phyloP scores from a whole-genome alignment of 345 rosid species.

The Pseudoturritis turrita region DNA sequence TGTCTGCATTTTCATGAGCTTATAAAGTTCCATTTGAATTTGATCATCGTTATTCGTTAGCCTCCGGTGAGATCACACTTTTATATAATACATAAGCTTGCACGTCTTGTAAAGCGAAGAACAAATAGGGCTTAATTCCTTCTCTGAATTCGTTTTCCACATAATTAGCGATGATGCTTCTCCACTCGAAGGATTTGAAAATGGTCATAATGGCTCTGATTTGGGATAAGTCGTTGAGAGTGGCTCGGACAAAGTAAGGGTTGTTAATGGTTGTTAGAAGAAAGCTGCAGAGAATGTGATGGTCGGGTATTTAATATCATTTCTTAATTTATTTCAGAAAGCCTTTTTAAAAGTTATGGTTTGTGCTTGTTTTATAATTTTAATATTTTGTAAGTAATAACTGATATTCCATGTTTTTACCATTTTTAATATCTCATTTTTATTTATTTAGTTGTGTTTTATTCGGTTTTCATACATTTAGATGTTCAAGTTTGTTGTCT shows the following conservation, averaged over 20 bases:
- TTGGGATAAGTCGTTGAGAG: conserved; percentile 40
- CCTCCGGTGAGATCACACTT: conserved; percentile 31
- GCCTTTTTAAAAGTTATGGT: no score
- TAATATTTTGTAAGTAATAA: no score
- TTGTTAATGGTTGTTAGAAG: conserved; percentile 23
- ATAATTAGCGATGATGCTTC: conserved; percentile 34
- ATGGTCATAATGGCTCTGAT: conserved; percentile 39
- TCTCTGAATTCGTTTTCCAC: conserved; percentile 38
- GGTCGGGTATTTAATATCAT: no score
- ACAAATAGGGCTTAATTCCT: conserved; percentile 38
- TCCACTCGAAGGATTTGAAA: conserved; percentile 43
- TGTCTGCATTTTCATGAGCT: conserved; percentile 49
- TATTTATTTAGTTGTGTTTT: no score
- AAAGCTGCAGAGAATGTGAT: conserved; percentile 44
- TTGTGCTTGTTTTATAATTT: no score
- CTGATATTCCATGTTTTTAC: no score
- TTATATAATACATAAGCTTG: background rate
- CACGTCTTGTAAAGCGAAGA: conserved; percentile 34
- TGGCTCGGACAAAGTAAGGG: conserved; percentile 42
- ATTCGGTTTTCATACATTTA: no score
- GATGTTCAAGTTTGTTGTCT: no score
- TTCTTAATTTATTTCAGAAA: no score
- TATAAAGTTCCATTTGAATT: conserved; percentile 40
- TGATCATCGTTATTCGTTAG: conserved; percentile 41
- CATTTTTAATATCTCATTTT: no score